Base-by-base conservation (phyloP, 805 yeast genomes). In the Saccharomycopsis sp. region DNA sequence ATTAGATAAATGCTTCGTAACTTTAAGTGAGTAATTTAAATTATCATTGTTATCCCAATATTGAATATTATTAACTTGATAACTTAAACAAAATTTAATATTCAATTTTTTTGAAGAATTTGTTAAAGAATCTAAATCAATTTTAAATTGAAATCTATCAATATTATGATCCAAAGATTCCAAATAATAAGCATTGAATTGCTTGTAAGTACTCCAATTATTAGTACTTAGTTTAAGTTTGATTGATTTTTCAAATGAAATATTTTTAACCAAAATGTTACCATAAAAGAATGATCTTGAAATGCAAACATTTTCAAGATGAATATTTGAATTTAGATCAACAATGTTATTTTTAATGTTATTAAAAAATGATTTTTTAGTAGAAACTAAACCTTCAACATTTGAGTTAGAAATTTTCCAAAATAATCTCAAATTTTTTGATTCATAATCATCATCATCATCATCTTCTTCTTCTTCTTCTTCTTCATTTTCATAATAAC, bases 201-300 rank as follows among this genome's bases (percentile, higher is more conserved):
- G 69, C 17, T 61, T 58, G 21, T 66, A 58, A 3, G 70, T 65
- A 26, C 45, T 38, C 72, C 72, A 67, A 27, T 55, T 45, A 48
- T 67, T 69, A 27, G 58, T 52, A 1, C 71, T 57, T 49, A 66
- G 66, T 34, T 69, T 56, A 5, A 65, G 60, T 5, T 56, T 53
- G 23, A 67, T 57, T 14, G 45, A 38, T 49, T 67, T 67, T 42
- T 67, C 63, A 51, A 55, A 67, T 10, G 65, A 54, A 12, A 67
- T 21, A 50, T 67, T 67, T 35, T 54, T 53, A n/a, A 66, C 72
- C 3, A 71, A 69, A 15, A 67, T 50, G 37, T 63, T 66, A 8
- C 72, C 72, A 15, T 8, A 27, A n/a, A 35, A 17, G 6, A 25
- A 8, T 12, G 21, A 12, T 14, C n/a, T 13, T 5, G 26, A 6